Conservation (phyloP, 2,329 filamentous ascomycete species). For the Stemphylium vesicarium region DNA sequence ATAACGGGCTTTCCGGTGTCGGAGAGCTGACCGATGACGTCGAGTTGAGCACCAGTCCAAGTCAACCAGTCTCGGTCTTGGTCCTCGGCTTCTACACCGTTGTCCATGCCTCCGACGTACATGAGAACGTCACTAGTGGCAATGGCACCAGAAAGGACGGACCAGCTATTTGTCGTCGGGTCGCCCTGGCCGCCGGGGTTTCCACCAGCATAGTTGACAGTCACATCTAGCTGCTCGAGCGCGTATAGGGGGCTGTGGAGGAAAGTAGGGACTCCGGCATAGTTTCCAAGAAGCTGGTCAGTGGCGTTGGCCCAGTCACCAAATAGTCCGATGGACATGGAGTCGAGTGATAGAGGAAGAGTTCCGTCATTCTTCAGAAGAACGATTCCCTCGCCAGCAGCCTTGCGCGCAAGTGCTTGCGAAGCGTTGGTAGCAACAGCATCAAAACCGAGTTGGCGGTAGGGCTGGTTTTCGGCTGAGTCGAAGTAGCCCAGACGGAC, state of each 20-base stretch:
- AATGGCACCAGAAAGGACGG: constrained; percentile 18
- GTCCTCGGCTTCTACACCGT: constrained; percentile 59
- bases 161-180: constrained; percentile 36
- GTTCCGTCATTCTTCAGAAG: constrained; percentile 60
- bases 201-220: constrained; percentile 36
- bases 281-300: constrained; percentile 65
- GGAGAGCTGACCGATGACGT: constrained; percentile 58
- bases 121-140: constrained; percentile 59
- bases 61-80: constrained; percentile 59
- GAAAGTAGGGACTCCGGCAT: constrained; percentile 63
- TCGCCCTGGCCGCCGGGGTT: constrained; percentile 34
- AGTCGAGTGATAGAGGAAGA: constrained; percentile 52
- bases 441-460: constrained; percentile 30
- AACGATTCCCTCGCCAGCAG: constrained; percentile 57
- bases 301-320: constrained; percentile 64
- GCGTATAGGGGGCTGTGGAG: constrained; percentile 61
- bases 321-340: constrained; percentile 61
- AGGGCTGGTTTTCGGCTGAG: constrained; percentile 32
- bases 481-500: constrained; percentile 60
- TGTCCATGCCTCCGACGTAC: constrained; percentile 64
- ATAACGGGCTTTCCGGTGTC: constrained; percentile 58
- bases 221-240: constrained; percentile 54
- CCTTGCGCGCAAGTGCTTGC: constrained; percentile 62
- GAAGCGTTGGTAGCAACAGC: constrained; percentile 61
- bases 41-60: constrained; percentile 62